Percentiles rank a stretch among this genome's conserved stretches.
phyloP scores from a whole-genome alignment of 768 basidiomycete species.

The Candolleomyces eurysporus region DNA sequence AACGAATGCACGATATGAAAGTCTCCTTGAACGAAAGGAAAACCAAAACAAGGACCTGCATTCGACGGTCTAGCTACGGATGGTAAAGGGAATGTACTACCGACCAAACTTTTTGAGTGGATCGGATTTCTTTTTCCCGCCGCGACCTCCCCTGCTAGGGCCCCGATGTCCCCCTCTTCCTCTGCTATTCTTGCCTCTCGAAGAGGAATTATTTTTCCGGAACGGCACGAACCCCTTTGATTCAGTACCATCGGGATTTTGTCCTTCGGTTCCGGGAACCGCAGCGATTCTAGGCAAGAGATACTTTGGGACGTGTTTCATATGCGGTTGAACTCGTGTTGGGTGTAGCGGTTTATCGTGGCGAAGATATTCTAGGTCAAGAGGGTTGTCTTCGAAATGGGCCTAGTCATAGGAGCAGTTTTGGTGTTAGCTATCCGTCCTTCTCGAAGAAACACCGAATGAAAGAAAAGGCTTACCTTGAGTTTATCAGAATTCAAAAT shows the following conservation, averaged over 20 bases:
- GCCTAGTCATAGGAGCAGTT: conserved; percentile 53
- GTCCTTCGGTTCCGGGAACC: conserved; percentile 41
- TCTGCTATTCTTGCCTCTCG: conserved; percentile 50
- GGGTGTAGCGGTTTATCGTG: conserved; percentile 96
- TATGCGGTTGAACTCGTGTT: conserved; percentile 84
- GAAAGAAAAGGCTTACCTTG: conserved; percentile 57
- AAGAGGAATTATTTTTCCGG: conserved; percentile 49
- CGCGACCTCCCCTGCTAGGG: conserved; percentile 45
- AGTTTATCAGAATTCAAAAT: conserved; percentile 95
- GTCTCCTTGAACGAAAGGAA: no score
- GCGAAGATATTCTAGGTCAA: conserved; percentile 86
- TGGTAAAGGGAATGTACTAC: conserved; percentile 13
- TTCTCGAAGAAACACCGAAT: background rate
- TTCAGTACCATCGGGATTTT: conserved; percentile 24
- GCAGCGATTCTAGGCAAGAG: conserved; percentile 80
- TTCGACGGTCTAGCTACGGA: background rate
- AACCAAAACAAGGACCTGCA: background rate
- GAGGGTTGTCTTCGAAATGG: conserved; percentile 96
- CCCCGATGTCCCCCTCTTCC: conserved; percentile 56
- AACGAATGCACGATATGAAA: no score
- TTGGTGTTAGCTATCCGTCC: background rate
- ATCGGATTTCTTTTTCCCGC: conserved; percentile 73
- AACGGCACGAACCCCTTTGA: conserved; percentile 70
- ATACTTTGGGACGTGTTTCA: conserved; percentile 95
- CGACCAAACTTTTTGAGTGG: conserved; percentile 76